Evolutionary conservation across 108 stramenopile genomes (phyloP), one percentile per base, ranked within the genome.

Genomic region (Pelagomonas calceolata): DNA sequence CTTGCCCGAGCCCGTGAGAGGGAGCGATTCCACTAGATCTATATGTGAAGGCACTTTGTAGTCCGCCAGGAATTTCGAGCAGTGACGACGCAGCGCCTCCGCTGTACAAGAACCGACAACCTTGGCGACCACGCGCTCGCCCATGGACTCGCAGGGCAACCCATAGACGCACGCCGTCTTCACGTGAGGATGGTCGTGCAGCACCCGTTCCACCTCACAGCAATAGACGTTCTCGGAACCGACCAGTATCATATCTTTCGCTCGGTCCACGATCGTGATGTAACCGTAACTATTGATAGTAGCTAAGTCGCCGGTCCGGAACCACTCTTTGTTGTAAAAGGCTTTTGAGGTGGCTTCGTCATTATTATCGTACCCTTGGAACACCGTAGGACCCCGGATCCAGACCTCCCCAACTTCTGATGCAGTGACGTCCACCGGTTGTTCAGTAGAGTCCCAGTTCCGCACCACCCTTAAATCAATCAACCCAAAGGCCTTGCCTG

Each of bases 171-270:
- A 30, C 30, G 34, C 39, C 31, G 68, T 65, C 30, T 39, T 70
- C 33, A 77, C 76, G 26, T 26, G 36, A 26, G 72, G 67, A 37
- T 77, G 72, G 32, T 73, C 39, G 70, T 71, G 30, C 68, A 77
- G 66, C 12, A 32, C 76, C 17, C 68, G 73, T 44, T 78, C 78
- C 51, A 78, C 70, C 26, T 73, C 78, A 35, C 70, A 51, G 74
- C 72, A 73, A n/a, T 33, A 67, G 30, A 78, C 65, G 36, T 68
- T 72, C 32, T 78, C 78, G 73, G 71, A 60, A 39, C 78, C 32
- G 67, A 34, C 37, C 69, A 44, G 68, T 31, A 60, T 60, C 51
- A 60, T 60, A 26, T 60, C 51, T 26, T 60, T 60, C 21, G 51
- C 51, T 4, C 51, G 51, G 26, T 60, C 51, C 51, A 26, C 29